Evolutionary conservation across 106 monocot genomes (phyloP).

Genomic region (Hemerocallis citrina): DNA sequence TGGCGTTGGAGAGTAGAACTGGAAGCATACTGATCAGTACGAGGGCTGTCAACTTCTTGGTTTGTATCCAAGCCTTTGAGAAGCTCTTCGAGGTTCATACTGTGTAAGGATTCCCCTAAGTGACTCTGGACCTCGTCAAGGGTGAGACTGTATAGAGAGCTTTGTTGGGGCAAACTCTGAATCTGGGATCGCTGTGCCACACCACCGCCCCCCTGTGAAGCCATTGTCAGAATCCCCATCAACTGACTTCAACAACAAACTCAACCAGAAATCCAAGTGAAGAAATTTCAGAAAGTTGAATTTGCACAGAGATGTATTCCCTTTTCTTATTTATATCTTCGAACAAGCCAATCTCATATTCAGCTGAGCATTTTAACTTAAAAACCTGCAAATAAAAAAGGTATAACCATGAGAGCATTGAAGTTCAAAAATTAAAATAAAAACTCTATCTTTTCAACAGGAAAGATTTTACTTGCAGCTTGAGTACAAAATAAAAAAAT

Average conservation of each 20-base stretch:
- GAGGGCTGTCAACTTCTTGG: conserved; percentile 13
- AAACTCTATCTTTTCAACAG: too few relatives aligned
- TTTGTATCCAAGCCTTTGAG: conserved; percentile 40
- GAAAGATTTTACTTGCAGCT: too few relatives aligned
- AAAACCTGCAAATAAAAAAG: neutral
- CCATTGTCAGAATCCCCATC: conserved; percentile 51
- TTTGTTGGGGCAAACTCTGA: conserved; percentile 37
- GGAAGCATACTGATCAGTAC: conserved; percentile 13
- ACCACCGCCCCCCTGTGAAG: conserved; percentile 35
- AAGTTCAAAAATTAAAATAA: too few relatives aligned
- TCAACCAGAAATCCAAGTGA: neutral
- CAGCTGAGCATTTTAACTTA: neutral
- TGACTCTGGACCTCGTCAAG: conserved; percentile 75
- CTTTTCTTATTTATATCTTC: neutral
- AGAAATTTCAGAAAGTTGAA: neutral
- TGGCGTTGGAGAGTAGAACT: conserved; percentile 43
- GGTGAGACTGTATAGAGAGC: conserved; percentile 55
- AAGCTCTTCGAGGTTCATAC: conserved; percentile 92
- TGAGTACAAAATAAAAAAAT: too few relatives aligned
- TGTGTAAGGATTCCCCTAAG: conserved; percentile 52
- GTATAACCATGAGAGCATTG: too few relatives aligned
- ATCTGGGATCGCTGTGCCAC: conserved; percentile 24
- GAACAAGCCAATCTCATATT: neutral
- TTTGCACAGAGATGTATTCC: neutral
- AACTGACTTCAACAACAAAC: conserved; percentile 5